Evolutionary conservation across 75 land plant species (phyloP), one percentile per base, ranked within the genome.

Genomic region (Cunninghamia lanceolata): DNA sequence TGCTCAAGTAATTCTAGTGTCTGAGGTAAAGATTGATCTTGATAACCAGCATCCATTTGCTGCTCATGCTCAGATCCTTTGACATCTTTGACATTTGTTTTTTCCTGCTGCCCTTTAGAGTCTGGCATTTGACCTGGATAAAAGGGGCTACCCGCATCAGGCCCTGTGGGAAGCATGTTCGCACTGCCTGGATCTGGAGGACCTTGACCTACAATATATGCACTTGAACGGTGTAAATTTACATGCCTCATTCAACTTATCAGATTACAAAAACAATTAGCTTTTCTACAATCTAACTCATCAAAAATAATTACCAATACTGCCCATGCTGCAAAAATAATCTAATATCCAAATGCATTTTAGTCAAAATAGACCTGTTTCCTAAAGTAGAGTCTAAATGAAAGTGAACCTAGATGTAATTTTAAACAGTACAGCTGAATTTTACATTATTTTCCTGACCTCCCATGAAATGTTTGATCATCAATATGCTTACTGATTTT

Each of bases 1-100:
- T 93, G 88, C 71, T 95, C 95, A 40, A 95, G 92, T 40, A 87
- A 86, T 79, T 95, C 95, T 81, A 93, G 87, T 52, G 91, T 92
- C 30, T 85, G 82, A 63, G 92, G 89, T 40, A 82, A 4, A 34
- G 83, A 75, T 45, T 40, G 71, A 15, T 90, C 91, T 75, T 91
- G 91, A 84, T 88, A 88, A 0, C 87, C 90, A 81, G 83, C 35
- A 9, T 88, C 92, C 86, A 86, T 83, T 45, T 94, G 88, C 40
- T 88, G 81, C 14, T 86, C 89, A 76, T 79, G 89, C 73, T 85
- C 84, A n/a, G 47, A 88, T 43, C 82, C 74, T 92, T 89, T 90
- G 9, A 80, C 68, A 71, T 91, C 92, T 40, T 36, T 82, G 50
- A 47, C 70, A 34, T 59, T 45, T 13, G 84, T 52, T 84, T 88